Evolutionary conservation across 1,284 basidiomycete species (phyloP).

Genomic region (Cryptococcus wingfieldii): DNA sequence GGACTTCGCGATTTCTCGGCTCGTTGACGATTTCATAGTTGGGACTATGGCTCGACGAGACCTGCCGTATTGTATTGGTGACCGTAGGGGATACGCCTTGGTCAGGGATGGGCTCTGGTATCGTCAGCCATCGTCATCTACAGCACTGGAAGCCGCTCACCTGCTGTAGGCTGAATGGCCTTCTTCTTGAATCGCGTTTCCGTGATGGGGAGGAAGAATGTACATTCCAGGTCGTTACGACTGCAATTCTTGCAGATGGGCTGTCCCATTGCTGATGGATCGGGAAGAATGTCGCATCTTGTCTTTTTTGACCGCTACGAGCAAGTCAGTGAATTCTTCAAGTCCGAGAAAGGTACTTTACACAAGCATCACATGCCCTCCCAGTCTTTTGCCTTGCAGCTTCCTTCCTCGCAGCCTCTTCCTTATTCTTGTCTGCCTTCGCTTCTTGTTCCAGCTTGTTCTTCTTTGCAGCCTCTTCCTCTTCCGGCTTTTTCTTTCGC

Average conservation of each 20-base stretch:
- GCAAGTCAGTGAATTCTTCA: background rate
- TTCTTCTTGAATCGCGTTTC: conserved; percentile 98
- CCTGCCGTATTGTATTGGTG: background rate
- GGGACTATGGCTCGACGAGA: background rate
- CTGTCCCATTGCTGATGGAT: conserved; percentile 15
- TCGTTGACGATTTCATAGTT: conserved; percentile 4
- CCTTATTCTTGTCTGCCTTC: conserved; percentile 27
- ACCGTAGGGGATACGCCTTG: background rate
- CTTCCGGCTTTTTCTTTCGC: background rate
- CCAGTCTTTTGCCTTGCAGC: conserved; percentile 48
- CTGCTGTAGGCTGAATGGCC: conserved; percentile 58
- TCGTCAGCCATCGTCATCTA: conserved; percentile 1
- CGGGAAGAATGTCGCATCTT: conserved; percentile 50
- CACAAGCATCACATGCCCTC: conserved; percentile 48
- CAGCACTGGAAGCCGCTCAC: conserved; percentile 13
- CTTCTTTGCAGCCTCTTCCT: conserved; percentile 1
- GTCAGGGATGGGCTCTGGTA: background rate
- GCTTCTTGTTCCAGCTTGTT: background rate
- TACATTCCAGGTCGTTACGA: conserved; percentile 85
- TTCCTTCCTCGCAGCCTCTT: conserved; percentile 17
- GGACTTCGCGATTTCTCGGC: background rate
- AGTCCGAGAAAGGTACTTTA: conserved; percentile 18
- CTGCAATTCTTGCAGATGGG: conserved; percentile 48
- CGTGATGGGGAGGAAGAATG: conserved; percentile 94
- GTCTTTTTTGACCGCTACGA: conserved; percentile 78